Percentiles rank a stretch among this genome's conserved stretches.
Conservation (phyloP, 2,329 filamentous ascomycete genomes). For the Aspergillus sp. region DNA sequence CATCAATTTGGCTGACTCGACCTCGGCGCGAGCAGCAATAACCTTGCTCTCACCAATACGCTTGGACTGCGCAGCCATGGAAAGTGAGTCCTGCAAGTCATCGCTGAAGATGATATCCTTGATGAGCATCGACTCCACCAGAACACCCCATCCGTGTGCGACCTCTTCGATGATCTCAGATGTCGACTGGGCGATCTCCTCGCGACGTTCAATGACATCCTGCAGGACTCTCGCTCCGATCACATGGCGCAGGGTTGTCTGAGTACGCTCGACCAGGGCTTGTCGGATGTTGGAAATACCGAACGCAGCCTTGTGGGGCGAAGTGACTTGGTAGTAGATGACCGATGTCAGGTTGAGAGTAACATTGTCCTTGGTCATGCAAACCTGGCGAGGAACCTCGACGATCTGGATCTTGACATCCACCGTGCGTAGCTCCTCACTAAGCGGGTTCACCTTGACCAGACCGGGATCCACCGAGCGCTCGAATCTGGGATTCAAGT, state of each 20-base stretch:
- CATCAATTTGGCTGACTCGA: conserved; percentile 84
- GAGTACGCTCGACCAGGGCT: conserved; percentile 95
- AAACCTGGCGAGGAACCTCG: conserved; percentile 89
- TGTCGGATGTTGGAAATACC: conserved; percentile 92
- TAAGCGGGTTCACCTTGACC: conserved; percentile 94
- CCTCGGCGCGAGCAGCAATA: conserved; percentile 92
- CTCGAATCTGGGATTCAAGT: conserved; percentile 59
- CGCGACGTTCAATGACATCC: conserved; percentile 96
- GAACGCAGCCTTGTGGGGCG: conserved; percentile 94
- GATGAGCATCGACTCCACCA: conserved; percentile 97
- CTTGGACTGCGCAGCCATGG: conserved; percentile 98
- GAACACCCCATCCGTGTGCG: conserved; percentile 86
- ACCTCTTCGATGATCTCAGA: conserved; percentile 97
- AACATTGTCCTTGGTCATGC: conserved; percentile 99
- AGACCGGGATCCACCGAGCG: conserved; percentile 94
- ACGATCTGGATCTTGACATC: conserved; percentile 99
- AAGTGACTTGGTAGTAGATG: conserved; percentile 97
- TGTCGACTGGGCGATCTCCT: conserved; percentile 93
- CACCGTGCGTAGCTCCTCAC: conserved; percentile 82
- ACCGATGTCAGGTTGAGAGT: conserved; percentile 90
- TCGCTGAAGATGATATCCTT: conserved; percentile 98
- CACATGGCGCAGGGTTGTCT: conserved; percentile 95
- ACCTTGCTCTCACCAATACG: conserved; percentile 98
- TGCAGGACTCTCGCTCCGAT: conserved; percentile 93
- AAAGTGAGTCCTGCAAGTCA: conserved; percentile 91